phyloP scores from a whole-genome alignment of 305 asterid genomes.

The Solanum hybrid region DNA sequence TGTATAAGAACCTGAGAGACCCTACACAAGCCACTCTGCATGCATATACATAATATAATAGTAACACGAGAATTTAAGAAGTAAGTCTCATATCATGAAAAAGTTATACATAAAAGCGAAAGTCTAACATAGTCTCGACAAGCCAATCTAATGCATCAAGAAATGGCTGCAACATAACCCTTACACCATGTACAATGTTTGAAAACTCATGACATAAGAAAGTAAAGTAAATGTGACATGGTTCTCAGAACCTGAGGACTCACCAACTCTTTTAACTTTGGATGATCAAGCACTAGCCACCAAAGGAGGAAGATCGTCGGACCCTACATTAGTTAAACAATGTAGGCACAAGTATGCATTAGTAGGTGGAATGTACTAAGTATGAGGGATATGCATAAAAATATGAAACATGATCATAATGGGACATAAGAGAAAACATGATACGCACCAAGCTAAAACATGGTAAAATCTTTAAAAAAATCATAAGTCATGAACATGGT shows the following conservation, averaged over 20 bases:
- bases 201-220: background rate
- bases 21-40: background rate
- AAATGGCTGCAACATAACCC: background rate
- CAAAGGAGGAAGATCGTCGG: background rate
- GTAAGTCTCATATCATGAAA: background rate
- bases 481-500: background rate
- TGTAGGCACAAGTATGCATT: background rate
- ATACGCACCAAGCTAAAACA: background rate
- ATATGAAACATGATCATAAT: too few relatives aligned
- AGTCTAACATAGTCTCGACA: background rate
- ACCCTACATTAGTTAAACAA: background rate
- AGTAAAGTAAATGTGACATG: background rate
- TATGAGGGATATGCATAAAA: background rate
- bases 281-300: background rate
- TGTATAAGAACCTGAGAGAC: background rate
- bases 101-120: too few relatives aligned
- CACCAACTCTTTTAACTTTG: background rate
- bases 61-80: background rate
- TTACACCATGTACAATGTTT: background rate
- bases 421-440: background rate
- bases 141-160: background rate
- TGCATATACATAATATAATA: background rate
- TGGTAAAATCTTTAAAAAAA: background rate
- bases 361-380: background rate
- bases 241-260: background rate